Evolutionary conservation across 306 rosid genomes (phyloP).

Genomic region (Gastrolobium bilobum): DNA sequence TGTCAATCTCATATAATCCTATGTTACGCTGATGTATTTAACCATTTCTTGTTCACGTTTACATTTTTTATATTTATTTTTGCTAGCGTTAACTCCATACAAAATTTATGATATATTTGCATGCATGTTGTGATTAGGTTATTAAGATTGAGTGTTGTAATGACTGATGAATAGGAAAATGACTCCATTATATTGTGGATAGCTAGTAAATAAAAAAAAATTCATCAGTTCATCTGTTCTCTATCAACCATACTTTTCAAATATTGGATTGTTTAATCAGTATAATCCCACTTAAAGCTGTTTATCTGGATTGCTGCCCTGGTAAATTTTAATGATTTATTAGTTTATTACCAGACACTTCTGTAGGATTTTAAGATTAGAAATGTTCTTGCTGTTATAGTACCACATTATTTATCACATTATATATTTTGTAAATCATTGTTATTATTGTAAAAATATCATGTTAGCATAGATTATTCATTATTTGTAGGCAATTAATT

Average conservation of each 20-base stretch:
- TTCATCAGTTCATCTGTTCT: conserved; percentile 14
- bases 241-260: conserved; percentile 16
- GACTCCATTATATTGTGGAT: conserved; percentile 5
- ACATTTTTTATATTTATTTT: not conserved
- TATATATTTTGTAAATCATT: no score
- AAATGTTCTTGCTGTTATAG: not conserved
- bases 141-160: conserved; percentile 11
- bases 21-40: conserved; percentile 24
- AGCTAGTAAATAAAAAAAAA: not conserved
- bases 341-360: conserved; percentile 33
- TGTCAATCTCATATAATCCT: conserved; percentile 12
- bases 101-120: no score
- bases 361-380: conserved; percentile 9
- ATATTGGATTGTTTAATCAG: not conserved
- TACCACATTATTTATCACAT: no score
- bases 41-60: not conserved
- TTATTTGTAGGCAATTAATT: no score
- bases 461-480: no score
- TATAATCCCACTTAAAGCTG: conserved; percentile 15
- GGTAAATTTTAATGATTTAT: conserved; percentile 7
- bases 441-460: no score
- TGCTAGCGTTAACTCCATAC: not conserved
- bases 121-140: conserved; percentile 23
- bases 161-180: not conserved
- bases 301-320: conserved; percentile 23